These are phyloP conservation scores for Podaxis pistillaris DNA, from an alignment of 768 basidiomycete species.

Conservation along the genomic window DNA sequence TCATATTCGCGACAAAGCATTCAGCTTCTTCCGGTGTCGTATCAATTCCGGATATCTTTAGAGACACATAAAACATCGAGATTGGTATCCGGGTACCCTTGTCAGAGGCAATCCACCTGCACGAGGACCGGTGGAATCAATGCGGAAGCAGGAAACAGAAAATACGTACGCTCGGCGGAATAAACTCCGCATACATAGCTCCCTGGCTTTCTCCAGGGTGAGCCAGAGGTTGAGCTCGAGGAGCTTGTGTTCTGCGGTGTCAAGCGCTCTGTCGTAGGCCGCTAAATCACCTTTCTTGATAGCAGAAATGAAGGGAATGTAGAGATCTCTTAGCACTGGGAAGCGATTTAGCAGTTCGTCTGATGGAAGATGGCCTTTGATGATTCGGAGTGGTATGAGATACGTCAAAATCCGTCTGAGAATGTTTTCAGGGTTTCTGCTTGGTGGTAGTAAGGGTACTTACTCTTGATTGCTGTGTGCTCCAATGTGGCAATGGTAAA, in stretches of 20 bases:
- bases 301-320: constrained; percentile 76
- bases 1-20: constrained; percentile 93
- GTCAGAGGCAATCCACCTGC: constrained; percentile 76
- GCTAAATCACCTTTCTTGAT: constrained; percentile 75
- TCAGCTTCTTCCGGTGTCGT: constrained; percentile 83
- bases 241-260: constrained; percentile 65
- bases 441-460: constrained; percentile 21
- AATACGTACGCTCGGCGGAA: constrained; percentile 71
- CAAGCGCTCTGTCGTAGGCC: constrained; percentile 79
- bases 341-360: constrained; percentile 66
- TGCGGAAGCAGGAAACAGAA: neutral
- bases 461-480: constrained; percentile 83
- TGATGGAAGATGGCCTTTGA: constrained; percentile 86
- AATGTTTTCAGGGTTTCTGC: neutral
- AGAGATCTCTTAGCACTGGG: constrained; percentile 70
- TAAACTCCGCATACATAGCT: constrained; percentile 79
- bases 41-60: constrained; percentile 68
- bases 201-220: constrained; percentile 83
- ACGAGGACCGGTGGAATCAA: neutral
- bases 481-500: constrained; percentile 74
- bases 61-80: constrained; percentile 74
- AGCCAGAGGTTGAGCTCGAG: constrained; percentile 88
- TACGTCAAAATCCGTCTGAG: constrained; percentile 88
- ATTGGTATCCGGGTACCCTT: constrained; percentile 80
- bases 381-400: constrained; percentile 84